phyloP scores from a whole-genome alignment of 73 alveolate species.

The Paramecium octaurelia region DNA sequence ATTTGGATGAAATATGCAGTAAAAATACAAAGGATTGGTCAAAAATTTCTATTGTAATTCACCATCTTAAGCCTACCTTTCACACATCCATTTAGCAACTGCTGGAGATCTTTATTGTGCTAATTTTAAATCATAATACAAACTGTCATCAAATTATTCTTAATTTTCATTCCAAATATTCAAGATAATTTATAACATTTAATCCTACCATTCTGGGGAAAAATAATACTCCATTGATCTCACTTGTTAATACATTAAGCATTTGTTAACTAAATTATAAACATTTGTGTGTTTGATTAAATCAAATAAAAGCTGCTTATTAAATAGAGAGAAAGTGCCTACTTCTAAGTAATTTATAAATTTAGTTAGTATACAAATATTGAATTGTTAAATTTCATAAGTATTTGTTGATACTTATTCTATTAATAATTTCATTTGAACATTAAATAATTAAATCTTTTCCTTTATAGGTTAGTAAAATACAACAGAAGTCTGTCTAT shows the following conservation, averaged over 20 bases:
- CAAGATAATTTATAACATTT: not conserved
- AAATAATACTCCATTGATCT: not conserved
- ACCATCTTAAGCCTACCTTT: not conserved
- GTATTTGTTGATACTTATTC: not conserved
- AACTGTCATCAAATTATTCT: not conserved
- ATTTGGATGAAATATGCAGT: not conserved
- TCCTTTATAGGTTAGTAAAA: not conserved
- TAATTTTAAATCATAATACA: not conserved
- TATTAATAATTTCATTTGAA: not conserved
- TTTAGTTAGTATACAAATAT: not conserved
- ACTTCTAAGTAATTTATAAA: not conserved
- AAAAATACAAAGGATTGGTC: not conserved
- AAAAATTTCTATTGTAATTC: not conserved
- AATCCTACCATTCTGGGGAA: not conserved
- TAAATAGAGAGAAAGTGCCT: not conserved
- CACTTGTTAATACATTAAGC: not conserved
- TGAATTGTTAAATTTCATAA: not conserved
- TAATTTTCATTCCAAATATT: not conserved
- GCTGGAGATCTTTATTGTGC: not conserved
- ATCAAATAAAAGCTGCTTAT: not conserved
- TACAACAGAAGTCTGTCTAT: not conserved
- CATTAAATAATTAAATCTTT: not conserved
- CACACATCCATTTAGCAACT: not conserved
- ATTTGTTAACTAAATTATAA: not conserved
- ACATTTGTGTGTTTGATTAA: not conserved